A percentile compares a stretch with the other conserved stretches of the same genome.
These are phyloP conservation scores for Pyrenophora graminea DNA, from an alignment of 2,329 filamentous ascomycete species.

Conservation along the genomic window DNA sequence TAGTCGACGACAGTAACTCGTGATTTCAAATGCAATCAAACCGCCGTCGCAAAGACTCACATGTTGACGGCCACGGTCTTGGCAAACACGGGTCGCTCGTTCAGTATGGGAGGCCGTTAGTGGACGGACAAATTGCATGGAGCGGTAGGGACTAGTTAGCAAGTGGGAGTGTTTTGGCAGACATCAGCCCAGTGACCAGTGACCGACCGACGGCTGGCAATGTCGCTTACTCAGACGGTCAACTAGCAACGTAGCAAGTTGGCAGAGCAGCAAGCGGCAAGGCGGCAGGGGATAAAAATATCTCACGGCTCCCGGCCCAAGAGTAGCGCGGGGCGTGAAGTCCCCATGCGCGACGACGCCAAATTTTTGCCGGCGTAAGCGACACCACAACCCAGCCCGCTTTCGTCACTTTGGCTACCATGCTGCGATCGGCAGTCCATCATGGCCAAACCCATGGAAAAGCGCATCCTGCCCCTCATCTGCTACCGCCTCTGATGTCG, in stretches of 20 bases:
- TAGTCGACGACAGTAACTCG: constrained; percentile 11
- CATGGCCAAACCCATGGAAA: constrained; percentile 33
- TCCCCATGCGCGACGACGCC: constrained; percentile 6
- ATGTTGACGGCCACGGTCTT: constrained; percentile 8
- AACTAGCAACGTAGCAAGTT: background rate
- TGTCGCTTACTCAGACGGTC: constrained; percentile 13
- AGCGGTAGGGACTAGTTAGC: constrained; percentile 2
- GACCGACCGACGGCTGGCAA: background rate
- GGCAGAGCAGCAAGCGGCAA: constrained; percentile 6
- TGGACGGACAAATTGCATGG: background rate
- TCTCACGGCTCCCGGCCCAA: constrained; percentile 8
- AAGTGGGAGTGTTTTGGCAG: background rate
- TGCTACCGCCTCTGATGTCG: constrained; percentile 33
- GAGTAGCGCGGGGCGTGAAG: constrained; percentile 14
- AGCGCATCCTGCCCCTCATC: constrained; percentile 24
- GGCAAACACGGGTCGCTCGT: constrained; percentile 7
- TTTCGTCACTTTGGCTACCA: constrained; percentile 18
- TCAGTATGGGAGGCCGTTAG: constrained; percentile 2
- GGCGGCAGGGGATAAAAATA: background rate
- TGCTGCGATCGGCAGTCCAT: constrained; percentile 33
- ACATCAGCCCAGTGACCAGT: too few species aligned
- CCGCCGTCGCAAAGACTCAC: constrained; percentile 9
- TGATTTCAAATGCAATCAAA: constrained; percentile 21
- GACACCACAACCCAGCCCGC: constrained; percentile 12
- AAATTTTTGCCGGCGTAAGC: constrained; percentile 19